Evolutionary conservation across 345 rosid species (phyloP).

Genomic region (Acer saccharum): DNA sequence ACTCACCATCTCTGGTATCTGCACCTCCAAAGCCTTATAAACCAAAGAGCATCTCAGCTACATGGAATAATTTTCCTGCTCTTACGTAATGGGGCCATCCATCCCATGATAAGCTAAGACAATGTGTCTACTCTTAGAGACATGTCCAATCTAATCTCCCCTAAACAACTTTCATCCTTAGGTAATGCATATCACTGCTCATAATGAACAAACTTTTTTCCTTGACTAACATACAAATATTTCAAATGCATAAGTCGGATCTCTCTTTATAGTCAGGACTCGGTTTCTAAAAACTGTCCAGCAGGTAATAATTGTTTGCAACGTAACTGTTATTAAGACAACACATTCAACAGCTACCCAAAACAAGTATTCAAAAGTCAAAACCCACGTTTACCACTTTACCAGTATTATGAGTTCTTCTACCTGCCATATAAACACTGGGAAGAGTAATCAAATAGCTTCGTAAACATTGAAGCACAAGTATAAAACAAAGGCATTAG

Average conservation of each 20-base stretch:
- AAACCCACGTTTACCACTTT: slow-evolving; percentile 21
- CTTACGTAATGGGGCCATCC: neutral
- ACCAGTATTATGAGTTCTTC: slow-evolving; percentile 23
- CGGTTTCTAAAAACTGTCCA: neutral
- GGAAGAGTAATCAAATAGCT: slow-evolving; percentile 27
- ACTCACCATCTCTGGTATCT: no score
- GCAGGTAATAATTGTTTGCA: slow-evolving; percentile 4
- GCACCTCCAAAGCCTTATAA: neutral
- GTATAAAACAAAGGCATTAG: neutral
- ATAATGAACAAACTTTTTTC: neutral
- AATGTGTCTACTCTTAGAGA: neutral
- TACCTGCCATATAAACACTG: slow-evolving; percentile 51
- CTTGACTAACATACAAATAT: slow-evolving; percentile 7
- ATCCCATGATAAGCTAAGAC: neutral
- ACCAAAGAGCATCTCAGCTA: neutral
- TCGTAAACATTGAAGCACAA: neutral
- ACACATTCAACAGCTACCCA: slow-evolving; percentile 2
- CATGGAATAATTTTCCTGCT: neutral
- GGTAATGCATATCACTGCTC: neutral
- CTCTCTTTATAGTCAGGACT: neutral
- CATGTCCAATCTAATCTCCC: neutral
- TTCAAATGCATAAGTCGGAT: neutral
- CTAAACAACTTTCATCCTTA: neutral
- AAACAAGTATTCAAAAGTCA: slow-evolving; percentile 19
- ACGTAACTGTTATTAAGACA: neutral